Percentiles rank a stretch among this genome's conserved stretches.
Conservation (phyloP, 257 asterid genomes). For the Solanum raphanifolium region DNA sequence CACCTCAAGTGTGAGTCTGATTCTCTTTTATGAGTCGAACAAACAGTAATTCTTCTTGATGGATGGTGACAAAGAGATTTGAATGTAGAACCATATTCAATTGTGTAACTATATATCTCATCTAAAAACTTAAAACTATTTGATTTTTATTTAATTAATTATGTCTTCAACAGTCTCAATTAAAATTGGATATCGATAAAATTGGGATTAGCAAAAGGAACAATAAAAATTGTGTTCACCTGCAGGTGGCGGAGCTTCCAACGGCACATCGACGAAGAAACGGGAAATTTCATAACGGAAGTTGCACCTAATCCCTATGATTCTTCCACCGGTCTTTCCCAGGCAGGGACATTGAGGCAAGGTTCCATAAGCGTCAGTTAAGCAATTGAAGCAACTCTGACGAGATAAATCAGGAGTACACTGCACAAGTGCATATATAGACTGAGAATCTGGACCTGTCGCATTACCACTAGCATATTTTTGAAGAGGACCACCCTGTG, state of each 20-base stretch:
- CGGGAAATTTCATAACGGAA: constrained; percentile 1
- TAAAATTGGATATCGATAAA: no score
- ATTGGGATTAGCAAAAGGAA: background rate
- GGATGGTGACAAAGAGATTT: no score
- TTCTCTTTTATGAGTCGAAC: no score
- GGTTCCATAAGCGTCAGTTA: background rate
- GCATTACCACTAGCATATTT: constrained; percentile 9
- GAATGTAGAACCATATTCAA: background rate
- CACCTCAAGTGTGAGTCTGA: no score
- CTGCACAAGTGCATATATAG: constrained; percentile 5
- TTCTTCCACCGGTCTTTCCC: background rate
- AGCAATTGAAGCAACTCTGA: constrained; percentile 5
- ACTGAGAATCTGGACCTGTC: background rate
- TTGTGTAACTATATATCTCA: no score
- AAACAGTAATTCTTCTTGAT: no score
- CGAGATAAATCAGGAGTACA: constrained; percentile 24
- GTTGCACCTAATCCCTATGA: constrained; percentile 5
- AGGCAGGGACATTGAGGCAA: background rate
- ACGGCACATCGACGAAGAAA: background rate
- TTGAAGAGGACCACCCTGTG: background rate
- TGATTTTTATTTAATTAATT: no score
- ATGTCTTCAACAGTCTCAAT: background rate
- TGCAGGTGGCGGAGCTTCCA: background rate
- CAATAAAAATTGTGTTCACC: background rate
- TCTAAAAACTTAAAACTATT: no score